Base-by-base conservation (phyloP, 2,329 filamentous ascomycete genomes). In the Trichoderma koningii region DNA sequence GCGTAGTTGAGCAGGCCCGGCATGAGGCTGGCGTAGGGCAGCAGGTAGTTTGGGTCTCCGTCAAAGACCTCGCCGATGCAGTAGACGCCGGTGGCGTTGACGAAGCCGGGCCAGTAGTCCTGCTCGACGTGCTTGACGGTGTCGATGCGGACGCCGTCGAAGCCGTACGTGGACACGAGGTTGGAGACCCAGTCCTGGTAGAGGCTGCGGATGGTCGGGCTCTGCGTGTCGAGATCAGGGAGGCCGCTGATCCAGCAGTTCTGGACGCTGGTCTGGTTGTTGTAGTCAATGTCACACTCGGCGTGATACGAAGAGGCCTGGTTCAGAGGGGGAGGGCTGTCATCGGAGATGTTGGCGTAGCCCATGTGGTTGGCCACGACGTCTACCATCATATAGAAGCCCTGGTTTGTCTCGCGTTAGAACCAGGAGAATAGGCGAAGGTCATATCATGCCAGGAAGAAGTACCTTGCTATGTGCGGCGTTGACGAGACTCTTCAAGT, bases 1-100 rank as follows among this genome's bases (percentile, higher is more conserved):
- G 85, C 80, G 68, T 87, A 89, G 75, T 89, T 87, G 66, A 89
- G 75, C 34, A 89, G 74, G 15, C 85, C 86, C n/a, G 79, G 79
- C 77, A 88, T 81, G 63, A 80, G 73, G 55, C 78, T 74, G 50
- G 85, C 80, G 70, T 86, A 89, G 10, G 80, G 80, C 21, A 80
- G 76, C 0, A 84, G 75, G 68, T 85, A 85, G 9, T 73, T 66
- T 1, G 83, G 79, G 67, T 83, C 77, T 30, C 84, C 85, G 38
- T 85, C 78, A 57, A 80, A 83, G 3, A 88, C 85, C 71, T 89
- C 87, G 10, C 87, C 87, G 15, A 88, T 78, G 5, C 81, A 78
- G 72, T 87, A 88, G 1, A 88, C 83, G 5, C 85, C 86, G 1
- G 85, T 80, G 2, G 81, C 82, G 7, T 77, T 69, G 23, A 80